phyloP scores from a whole-genome alignment of 176 grass and related monocot genomes.

The Phoenix roebelenii region DNA sequence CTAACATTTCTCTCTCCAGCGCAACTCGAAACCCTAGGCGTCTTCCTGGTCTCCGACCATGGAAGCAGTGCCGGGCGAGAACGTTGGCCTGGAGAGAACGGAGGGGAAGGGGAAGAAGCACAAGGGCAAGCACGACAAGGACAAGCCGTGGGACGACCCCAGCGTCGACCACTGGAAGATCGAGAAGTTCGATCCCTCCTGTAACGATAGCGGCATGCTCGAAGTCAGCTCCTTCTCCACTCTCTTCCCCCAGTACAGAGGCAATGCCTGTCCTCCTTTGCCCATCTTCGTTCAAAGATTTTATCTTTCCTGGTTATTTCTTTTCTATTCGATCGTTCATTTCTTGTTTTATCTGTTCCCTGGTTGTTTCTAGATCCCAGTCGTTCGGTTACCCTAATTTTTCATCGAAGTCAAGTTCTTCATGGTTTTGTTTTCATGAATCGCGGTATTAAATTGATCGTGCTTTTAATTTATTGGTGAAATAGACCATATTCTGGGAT shows the following conservation, averaged over 20 bases:
- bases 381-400: too few relatives aligned
- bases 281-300: background rate
- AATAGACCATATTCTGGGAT: too few relatives aligned
- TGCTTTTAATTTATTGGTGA: too few relatives aligned
- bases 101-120: constrained; percentile 22
- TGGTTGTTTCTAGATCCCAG: too few relatives aligned
- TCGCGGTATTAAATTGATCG: too few relatives aligned
- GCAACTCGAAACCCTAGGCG: too few relatives aligned
- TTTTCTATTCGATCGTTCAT: background rate
- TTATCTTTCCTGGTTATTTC: background rate
- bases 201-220: constrained; percentile 83
- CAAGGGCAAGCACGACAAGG: constrained; percentile 96
- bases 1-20: too few relatives aligned
- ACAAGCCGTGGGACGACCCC: constrained; percentile 94
- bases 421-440: too few relatives aligned
- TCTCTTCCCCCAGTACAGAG: constrained; percentile 87
- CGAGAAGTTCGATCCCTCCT: constrained; percentile 82
- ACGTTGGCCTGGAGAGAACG: background rate
- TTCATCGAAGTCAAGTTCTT: too few relatives aligned
- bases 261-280: constrained; percentile 9
- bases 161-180: constrained; percentile 84
- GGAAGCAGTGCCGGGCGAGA: constrained; percentile 23
- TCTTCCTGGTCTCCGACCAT: constrained; percentile 1
- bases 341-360: background rate
- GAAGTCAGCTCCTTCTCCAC: constrained; percentile 98